Evolutionary conservation across 208 protist species (phyloP), one percentile per base, ranked within the genome.

Genomic region (Trypanosoma avium): DNA sequence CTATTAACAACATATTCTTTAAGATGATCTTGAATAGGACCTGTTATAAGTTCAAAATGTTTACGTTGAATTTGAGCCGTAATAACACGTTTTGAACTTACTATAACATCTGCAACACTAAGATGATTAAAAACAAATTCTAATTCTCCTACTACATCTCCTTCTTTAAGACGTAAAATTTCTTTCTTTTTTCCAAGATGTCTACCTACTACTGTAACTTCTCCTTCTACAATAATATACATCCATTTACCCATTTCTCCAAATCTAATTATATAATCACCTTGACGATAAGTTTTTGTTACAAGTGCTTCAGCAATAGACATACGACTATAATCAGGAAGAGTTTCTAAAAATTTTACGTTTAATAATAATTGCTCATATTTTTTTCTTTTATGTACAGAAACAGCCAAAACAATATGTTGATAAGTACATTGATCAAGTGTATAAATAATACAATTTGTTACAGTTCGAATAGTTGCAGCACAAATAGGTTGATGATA

Each of bases 81-180:
- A 9, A 63, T 60, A 26, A 90, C 70, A 32, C 61, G 58, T 32
- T 49, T 67, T 24, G 85, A 91, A 5, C 61, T 64, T 26, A 77
- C 92, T 0, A 95, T 58, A n/a, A 97, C 86, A 63, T 97, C 92
- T 10, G 92, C 89, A 0, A 94, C 87, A 13, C 84, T 75, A 32
- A 83, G 73, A 52, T 95, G 85, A 53, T 81, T 70, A 61, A 94
- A 93, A 59, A 97, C 73, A 56, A 97, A 97, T 75, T 97, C 88
- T 9, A 97, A 61, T 69, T 97, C 88, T 29, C 92, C 92, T n/a
- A 95, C 72, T 10, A 93, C 79, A 68, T 93, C 75, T 32, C 86
- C 86, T 40, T 70, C 63, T 58, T 61, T 59, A 32, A 92, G 81
- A 10, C 78, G 76, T 35, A 88, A 62, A 43, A 95, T 79, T 47